Percentiles rank a stretch among this genome's conserved stretches.
phyloP scores from a whole-genome alignment of 768 basidiomycete species.

The Hirschioporus abietinus region DNA sequence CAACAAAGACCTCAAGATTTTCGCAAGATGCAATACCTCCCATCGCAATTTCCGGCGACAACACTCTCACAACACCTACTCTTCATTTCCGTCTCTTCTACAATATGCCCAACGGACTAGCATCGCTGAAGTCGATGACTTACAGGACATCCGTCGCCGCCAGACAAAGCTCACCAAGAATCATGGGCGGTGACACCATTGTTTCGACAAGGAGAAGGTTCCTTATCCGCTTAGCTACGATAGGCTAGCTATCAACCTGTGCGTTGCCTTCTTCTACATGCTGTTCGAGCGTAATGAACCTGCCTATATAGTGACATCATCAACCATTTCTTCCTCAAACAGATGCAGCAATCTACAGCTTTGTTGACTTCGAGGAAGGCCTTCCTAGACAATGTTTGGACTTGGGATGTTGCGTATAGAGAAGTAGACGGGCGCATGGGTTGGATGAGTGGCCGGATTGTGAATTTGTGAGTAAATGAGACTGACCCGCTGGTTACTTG shows the following conservation, averaged over 20 bases:
- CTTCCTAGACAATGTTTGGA: conserved; percentile 55
- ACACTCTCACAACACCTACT: not conserved
- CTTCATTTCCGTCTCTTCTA: not conserved
- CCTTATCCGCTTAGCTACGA: conserved; percentile 77
- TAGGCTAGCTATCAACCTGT: conserved; percentile 63
- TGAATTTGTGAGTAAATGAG: conserved; percentile 46
- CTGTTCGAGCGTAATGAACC: not conserved
- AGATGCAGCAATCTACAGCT: conserved; percentile 47
- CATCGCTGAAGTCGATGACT: not conserved
- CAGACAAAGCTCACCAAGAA: conserved; percentile 56
- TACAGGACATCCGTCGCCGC: not conserved
- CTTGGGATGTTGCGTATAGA: conserved; percentile 63
- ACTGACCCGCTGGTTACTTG: not conserved
- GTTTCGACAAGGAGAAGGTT: conserved; percentile 68
- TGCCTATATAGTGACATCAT: conserved; percentile 17
- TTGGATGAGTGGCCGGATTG: conserved; percentile 66
- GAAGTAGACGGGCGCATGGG: conserved; percentile 62
- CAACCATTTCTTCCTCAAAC: conserved; percentile 32
- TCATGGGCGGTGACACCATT: conserved; percentile 60
- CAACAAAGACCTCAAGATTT: too few species aligned
- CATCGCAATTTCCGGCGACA: not conserved
- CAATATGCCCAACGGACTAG: conserved; percentile 1
- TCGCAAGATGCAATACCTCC: not conserved
- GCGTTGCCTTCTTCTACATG: conserved; percentile 23
- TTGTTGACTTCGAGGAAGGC: conserved; percentile 46